Conservation (phyloP, 208 protist species). For the Wallacemonas collosoma region DNA sequence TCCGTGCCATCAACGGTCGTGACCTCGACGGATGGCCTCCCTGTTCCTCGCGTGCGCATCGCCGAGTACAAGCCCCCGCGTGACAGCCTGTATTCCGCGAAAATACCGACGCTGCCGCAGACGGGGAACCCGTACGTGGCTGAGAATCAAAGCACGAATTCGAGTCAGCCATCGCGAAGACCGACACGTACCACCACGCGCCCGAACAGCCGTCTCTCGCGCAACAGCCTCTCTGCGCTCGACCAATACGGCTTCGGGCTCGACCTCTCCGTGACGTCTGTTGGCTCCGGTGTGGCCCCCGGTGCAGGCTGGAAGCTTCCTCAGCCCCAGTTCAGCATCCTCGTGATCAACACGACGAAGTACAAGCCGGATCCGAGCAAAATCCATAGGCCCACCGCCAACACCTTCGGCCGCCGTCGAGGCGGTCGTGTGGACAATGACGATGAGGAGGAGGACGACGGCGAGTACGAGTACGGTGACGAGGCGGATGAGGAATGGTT, state of each 20-base stretch:
- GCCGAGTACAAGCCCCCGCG: conserved; percentile 21
- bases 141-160: neutral
- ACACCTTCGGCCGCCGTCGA: conserved; percentile 41
- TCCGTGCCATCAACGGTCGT: too few species aligned
- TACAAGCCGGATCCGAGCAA: conserved; percentile 36
- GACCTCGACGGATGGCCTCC: neutral
- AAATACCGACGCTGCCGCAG: neutral
- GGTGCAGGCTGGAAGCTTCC: neutral
- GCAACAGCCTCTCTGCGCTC: neutral
- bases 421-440: conserved; percentile 20
- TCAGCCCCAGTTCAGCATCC: conserved; percentile 20
- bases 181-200: too few species aligned
- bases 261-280: neutral
- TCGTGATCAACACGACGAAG: conserved; percentile 17
- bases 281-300: neutral
- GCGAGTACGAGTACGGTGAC: conserved; percentile 40
- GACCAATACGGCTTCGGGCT: conserved; percentile 7
- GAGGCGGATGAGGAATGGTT: conserved; percentile 36
- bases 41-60: conserved; percentile 22
- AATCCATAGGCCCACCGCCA: conserved; percentile 36
- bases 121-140: neutral
- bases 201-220: neutral
- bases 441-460: conserved; percentile 37
- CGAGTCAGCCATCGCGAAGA: too few species aligned
- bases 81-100: neutral